phyloP scores from a whole-genome alignment of 148 eudicot species.

The Cornus kousa region DNA sequence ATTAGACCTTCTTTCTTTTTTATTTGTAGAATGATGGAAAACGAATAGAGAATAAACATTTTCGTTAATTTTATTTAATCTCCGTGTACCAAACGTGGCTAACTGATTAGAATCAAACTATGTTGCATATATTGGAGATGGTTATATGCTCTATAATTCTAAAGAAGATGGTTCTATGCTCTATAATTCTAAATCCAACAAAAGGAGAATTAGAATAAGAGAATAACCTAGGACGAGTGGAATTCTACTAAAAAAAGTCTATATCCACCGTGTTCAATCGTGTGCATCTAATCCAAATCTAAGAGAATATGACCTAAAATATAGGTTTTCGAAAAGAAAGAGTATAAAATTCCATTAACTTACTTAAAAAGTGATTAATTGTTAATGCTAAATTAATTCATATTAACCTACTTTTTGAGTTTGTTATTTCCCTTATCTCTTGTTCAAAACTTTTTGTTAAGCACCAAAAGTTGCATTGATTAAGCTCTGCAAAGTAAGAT shows the following conservation, averaged over 20 bases:
- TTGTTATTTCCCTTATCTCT: not conserved
- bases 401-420: not conserved
- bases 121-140: not conserved
- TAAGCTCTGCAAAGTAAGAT: not conserved
- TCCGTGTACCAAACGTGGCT: not conserved
- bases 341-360: not conserved
- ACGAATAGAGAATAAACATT: too few species aligned
- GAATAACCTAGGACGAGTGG: not conserved
- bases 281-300: not conserved
- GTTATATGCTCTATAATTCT: not conserved
- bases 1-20: too few species aligned
- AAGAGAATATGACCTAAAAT: not conserved
- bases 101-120: not conserved
- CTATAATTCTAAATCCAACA: not conserved
- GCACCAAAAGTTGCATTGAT: not conserved
- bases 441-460: not conserved
- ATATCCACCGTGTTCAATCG: not conserved
- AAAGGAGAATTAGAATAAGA: not conserved
- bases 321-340: not conserved
- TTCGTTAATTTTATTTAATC: too few species aligned
- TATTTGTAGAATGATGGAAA: too few species aligned
- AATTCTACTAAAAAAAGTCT: not conserved
- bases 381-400: too few species aligned
- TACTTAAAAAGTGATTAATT: not conserved
- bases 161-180: not conserved